Percentiles rank a stretch among this genome's conserved stretches.
These are phyloP conservation scores for Leishmania lainsoni DNA, from an alignment of 208 protist genomes.

Conservation along the genomic window DNA sequence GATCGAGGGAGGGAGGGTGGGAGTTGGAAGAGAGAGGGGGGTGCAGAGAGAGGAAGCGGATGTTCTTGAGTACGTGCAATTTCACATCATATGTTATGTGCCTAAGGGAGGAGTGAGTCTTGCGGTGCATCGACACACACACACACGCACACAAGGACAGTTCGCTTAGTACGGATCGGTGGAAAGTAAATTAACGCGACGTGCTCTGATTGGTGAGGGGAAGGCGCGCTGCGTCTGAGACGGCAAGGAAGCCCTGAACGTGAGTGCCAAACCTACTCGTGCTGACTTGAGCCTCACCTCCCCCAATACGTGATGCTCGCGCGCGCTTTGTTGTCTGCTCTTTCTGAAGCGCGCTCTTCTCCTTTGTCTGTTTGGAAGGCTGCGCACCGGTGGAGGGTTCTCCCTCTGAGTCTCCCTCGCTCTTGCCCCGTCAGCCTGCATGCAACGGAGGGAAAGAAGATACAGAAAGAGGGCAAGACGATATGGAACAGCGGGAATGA, in stretches of 20 bases:
- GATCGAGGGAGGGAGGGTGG: not conserved
- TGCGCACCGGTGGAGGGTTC: not conserved
- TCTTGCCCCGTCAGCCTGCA: not conserved
- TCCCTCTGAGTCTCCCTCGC: not conserved
- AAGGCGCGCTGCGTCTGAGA: not conserved
- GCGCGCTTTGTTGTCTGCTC: not conserved
- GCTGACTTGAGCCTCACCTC: not conserved
- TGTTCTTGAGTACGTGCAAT: not conserved
- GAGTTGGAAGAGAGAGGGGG: not conserved
- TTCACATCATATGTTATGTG: not conserved
- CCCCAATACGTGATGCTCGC: not conserved
- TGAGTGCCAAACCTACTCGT: not conserved
- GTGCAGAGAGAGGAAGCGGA: not conserved
- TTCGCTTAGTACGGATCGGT: not conserved
- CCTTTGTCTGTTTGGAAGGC: not conserved
- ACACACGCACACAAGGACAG: not conserved
- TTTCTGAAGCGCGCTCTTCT: not conserved
- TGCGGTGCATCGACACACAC: not conserved
- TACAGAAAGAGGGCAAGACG: slow-evolving; percentile 2
- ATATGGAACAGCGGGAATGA: slow-evolving; percentile 1
- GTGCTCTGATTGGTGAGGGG: not conserved
- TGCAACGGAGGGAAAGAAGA: slow-evolving; percentile 8
- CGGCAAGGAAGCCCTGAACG: not conserved
- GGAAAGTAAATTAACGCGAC: not conserved
- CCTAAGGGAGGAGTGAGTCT: not conserved